Evolutionary conservation across 1,139 yeast species (phyloP), one percentile per base, ranked within the genome.

Genomic region (Williopsis jadinii): DNA sequence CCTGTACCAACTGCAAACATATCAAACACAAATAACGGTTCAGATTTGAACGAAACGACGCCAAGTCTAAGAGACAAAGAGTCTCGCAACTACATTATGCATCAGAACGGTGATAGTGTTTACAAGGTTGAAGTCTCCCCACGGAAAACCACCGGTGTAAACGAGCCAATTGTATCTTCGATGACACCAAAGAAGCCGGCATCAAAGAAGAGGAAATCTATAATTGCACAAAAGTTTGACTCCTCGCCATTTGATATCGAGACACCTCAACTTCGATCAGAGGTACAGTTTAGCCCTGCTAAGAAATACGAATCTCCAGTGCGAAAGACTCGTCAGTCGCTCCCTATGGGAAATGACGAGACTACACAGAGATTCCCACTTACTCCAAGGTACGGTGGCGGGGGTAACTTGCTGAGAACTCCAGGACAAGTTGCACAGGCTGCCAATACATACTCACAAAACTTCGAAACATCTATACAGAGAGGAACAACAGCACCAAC

Each of bases 191-290:
- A 55, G 29, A 43, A 37, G 11, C 45, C 60, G 27, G 54, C 65
- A 38, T 11, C 40, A 1, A 53, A 49, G 41, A 55, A 48, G 41
- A 42, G 57, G 14, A 56, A 75, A 39, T 67, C 74, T 8, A 32
- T 73, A 26, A 56, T 69, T 50, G 68, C 72, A 13, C 69, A 68
- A 41, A 63, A 65, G 38, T 63, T 67, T 36, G 70, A 72, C 44
- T 73, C 78, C 0, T 73, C 78, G 2, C 79, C 80, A 1, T 71
- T 75, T 10, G 64, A 72, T 19, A 41, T 52, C n/a, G 61, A 57
- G 15, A 59, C 65, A 2, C 66, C 66, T 2, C 48, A 47, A 26
- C 39, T 62, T 15, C 46, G 51, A 38, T 60, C 63, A 1, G 56
- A 56, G 15, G 39, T 61, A 50, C 38, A 63, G 58, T 35, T 60